These are phyloP conservation scores for Casuarina cunninghamiana DNA, from an alignment of 306 rosid genomes.

Conservation along the genomic window DNA sequence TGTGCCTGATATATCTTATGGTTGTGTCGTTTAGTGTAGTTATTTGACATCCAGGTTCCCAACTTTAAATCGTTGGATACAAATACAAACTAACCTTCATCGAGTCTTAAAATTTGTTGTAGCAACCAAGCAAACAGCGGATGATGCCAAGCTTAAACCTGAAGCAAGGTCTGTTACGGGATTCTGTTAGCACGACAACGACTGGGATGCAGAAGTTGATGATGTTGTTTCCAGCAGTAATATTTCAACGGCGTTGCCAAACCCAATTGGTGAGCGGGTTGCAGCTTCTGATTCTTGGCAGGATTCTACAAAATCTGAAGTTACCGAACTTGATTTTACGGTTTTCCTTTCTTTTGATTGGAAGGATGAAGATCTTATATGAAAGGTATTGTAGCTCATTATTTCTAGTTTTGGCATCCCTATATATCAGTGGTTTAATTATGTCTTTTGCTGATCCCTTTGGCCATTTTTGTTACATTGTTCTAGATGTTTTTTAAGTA, in stretches of 20 bases:
- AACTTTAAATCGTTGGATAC: constrained; percentile 98
- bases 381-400: constrained; percentile 60
- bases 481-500: neutral
- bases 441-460: too few relatives aligned
- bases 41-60: constrained; percentile 66
- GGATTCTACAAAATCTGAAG: too few relatives aligned
- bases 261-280: too few relatives aligned
- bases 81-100: constrained; percentile 95
- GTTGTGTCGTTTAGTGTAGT: constrained; percentile 29
- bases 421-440: neutral
- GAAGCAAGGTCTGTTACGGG: constrained; percentile 79
- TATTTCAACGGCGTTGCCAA: too few relatives aligned
- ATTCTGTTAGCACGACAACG: constrained; percentile 74
- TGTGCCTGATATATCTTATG: constrained; percentile 13
- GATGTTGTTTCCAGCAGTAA: too few relatives aligned
- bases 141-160: constrained; percentile 36
- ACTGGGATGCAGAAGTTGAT: constrained; percentile 9
- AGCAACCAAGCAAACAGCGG: constrained; percentile 60
- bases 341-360: too few relatives aligned
- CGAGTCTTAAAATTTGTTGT: constrained; percentile 94
- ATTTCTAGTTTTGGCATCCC: constrained; percentile 14
- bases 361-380: neutral
- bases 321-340: too few relatives aligned
- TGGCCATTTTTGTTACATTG: constrained; percentile 10
- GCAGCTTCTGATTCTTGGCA: too few relatives aligned